Evolutionary conservation across 2,329 filamentous ascomycete species (phyloP), one percentile per base, ranked within the genome.

Genomic region (Tolypocladium nubicola): DNA sequence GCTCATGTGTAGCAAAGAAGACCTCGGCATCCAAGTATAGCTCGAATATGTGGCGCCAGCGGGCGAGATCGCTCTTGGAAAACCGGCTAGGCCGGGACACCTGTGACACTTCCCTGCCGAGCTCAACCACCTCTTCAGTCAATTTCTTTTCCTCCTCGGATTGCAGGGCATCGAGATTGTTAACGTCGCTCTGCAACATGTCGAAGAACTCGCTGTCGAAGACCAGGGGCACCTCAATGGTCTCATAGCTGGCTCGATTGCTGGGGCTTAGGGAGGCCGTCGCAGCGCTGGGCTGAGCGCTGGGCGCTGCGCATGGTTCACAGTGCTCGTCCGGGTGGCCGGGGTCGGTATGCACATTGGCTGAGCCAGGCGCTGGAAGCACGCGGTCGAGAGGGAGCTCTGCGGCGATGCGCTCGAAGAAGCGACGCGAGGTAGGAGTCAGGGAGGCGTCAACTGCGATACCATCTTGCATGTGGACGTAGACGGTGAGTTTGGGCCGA

Each of bases 121-220:
- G 77, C 8, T 75, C 71, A 33, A 76, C 73, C 55, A 95, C 87
- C 59, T 89, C 79, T 5, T 70, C 67, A 52, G 79, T 81, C 66
- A 96, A 79, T 47, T 78, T 77, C 58, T 77, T 74, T 64, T 87
- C 80, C 67, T 95, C 88, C 49, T 79, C 73, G 41, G 77, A 75
- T 61, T 92, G 88, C 4, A 95, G 75, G 0, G 75, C 75, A 61
- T 89, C 88, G 3, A 96, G 75, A 50, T 82, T 81, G 26, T 79
- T 80, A 19, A 95, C 80, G 66, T 93, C 88, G 49, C 77, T 81
- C 64, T 88, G 84, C 9, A 96, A 79, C 45, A 88, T 82, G 35
- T 83, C 79, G 70, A 96, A 95, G 70, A 96, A 96, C 66, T 91
- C 83, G 23, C 80, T 79, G 65, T 94, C 90, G 30, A 89, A 89